These are phyloP conservation scores for Cadophora sp. DNA, from an alignment of 2,329 filamentous ascomycete genomes.

Conservation along the genomic window DNA sequence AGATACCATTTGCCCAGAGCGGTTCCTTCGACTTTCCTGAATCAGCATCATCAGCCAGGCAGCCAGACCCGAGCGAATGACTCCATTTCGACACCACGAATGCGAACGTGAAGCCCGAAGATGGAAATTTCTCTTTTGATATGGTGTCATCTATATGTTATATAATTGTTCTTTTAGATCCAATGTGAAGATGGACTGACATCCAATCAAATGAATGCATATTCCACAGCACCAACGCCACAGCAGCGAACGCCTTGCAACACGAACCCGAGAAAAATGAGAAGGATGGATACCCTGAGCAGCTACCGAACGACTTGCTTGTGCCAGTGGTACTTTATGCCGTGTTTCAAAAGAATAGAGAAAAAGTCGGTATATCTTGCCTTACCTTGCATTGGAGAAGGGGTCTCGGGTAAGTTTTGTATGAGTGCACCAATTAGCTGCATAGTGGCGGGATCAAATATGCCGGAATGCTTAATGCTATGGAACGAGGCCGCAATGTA, in stretches of 20 bases:
- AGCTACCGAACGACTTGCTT: no score
- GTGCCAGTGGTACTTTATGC: no score
- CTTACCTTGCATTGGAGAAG: no score
- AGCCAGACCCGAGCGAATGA: neutral
- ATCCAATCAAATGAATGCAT: neutral
- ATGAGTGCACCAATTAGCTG: no score
- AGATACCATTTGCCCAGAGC: slow-evolving; percentile 5
- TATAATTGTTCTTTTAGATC: neutral
- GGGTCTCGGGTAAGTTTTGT: no score
- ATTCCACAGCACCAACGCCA: neutral
- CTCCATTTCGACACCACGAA: neutral
- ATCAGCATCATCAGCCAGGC: neutral
- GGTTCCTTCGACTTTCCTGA: slow-evolving; percentile 8
- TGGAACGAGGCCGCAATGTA: no score
- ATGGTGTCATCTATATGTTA: neutral
- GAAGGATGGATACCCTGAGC: no score
- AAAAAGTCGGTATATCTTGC: no score
- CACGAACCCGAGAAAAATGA: no score
- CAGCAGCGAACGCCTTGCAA: neutral
- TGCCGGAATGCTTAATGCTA: no score
- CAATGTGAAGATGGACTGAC: neutral
- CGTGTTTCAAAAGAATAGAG: no score
- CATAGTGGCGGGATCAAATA: no score
- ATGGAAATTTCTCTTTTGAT: neutral
- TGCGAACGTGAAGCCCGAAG: neutral